Base-by-base conservation (phyloP, 768 basidiomycete species). In the Fistulinella prunicolor region DNA sequence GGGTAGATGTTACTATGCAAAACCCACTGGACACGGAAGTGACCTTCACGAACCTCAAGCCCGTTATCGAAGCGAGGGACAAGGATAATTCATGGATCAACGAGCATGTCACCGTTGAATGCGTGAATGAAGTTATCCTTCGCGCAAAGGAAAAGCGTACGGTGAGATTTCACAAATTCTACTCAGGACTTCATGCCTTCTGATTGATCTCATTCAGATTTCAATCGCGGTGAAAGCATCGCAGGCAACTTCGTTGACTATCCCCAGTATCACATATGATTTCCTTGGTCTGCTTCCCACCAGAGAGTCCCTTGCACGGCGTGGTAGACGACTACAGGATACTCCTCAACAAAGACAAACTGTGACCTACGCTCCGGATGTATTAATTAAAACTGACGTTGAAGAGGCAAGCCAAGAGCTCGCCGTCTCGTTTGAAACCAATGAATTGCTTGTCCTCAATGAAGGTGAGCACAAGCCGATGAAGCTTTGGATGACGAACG, bases 1-100 rank as follows among this genome's bases (percentile, higher is more conserved):
- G 84, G 83, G 71, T 91, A 32, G 88, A 92, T 54, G 55, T 93
- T 21, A 73, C 73, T 6, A 41, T 93, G 49, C 73, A 68, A 39
- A 93, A 93, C 61, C 88, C 89, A 16, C 65, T 93, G 35, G 78
- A 86, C 50, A 73, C 85, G 6, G 88, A 89, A 43, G 73, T 93
- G n/a, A 81, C 74, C 42, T 60, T 93, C 20, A 74, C 80, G 0
- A 75, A 84, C 48, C 51, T 91, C 44, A 81, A 84, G 0, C 63
- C 89, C 9, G 48, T 71, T 4, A 73, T 86, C 6, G 79, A 79
- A 46, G 62, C 68, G 2, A 61, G 55, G 28, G 51, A 56, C 1
- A 47, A 60, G 28, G 67, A 72, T 43, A 42, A 63, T 17, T 63
- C 63, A 2, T 66, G 70, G 32, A 56, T 68, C 0, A 56, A 62